A percentile compares a stretch with the other conserved stretches of the same genome.
Conservation (phyloP, 2,329 filamentous ascomycete genomes). For the Aspergillus glaucus region DNA sequence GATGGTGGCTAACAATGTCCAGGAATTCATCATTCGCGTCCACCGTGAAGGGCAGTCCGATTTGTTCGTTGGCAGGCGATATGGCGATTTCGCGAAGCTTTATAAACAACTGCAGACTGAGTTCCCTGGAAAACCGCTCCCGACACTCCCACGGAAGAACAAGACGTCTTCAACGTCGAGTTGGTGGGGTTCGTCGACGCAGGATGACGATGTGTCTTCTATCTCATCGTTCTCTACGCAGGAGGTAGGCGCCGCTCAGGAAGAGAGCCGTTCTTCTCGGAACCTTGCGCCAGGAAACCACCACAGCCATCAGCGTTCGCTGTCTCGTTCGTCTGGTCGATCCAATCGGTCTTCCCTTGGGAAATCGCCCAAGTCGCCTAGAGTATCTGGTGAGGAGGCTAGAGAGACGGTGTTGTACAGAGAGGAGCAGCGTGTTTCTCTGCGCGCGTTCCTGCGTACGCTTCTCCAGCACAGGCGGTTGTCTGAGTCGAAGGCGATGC, state of each 20-base stretch:
- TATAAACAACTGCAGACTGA: constrained; percentile 76
- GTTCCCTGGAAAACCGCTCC: constrained; percentile 82
- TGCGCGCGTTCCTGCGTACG: constrained; percentile 83
- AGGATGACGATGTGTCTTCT: constrained; percentile 68
- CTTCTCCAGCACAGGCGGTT: constrained; percentile 79
- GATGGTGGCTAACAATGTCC: background rate
- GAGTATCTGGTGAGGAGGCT: constrained; percentile 38
- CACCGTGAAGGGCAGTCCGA: constrained; percentile 71
- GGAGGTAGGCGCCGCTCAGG: constrained; percentile 40
- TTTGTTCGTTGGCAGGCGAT: constrained; percentile 74
- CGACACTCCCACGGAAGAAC: constrained; percentile 85
- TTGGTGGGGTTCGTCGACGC: constrained; percentile 47
- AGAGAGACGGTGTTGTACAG: constrained; percentile 61
- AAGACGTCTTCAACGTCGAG: constrained; percentile 60
- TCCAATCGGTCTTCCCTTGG: background rate
- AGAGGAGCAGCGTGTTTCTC: constrained; percentile 83
- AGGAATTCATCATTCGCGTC: constrained; percentile 87
- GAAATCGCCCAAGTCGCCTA: constrained; percentile 23
- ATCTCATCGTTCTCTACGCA: constrained; percentile 73
- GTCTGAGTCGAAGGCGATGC: constrained; percentile 73
- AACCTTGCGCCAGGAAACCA: constrained; percentile 25
- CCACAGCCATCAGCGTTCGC: constrained; percentile 20
- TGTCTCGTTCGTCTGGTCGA: constrained; percentile 13
- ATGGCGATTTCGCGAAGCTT: constrained; percentile 77
- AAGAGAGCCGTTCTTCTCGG: constrained; percentile 29